Evolutionary conservation across 2,329 filamentous ascomycete species (phyloP), one percentile per base, ranked within the genome.

Genomic region (Ophiocordyceps sinensis): DNA sequence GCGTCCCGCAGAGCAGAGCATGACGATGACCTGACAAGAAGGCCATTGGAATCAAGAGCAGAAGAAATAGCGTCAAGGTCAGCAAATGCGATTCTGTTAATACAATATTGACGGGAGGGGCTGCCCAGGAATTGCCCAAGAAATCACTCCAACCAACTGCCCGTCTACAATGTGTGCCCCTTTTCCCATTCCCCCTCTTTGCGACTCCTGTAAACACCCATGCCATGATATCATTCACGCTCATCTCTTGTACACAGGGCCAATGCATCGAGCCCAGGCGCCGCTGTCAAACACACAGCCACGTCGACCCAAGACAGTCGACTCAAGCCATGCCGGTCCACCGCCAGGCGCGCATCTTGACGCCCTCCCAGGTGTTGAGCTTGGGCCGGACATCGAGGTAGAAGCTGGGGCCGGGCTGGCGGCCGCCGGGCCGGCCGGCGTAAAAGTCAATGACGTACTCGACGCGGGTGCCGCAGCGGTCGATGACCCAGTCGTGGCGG

Each of bases 401-500:
- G 54, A 83, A 82, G 48, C 76, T 80, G 6, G 68, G 63, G 0
- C 56, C 61, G 2, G 60, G 57, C 28, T 56, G 54, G 9, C 23
- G 23, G 23, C 53, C 55, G 17, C 57, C 58, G 3, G 64, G 61
- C 6, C 72, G 67, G 0, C 91, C 91, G 5, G 86, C 79, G 57
- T 98, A 98, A 53, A 98, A 98, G 62, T 98, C 91, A 60, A 98
- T 98, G 32, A 98, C 82, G 58, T 98, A 98, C 53, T 96, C 91
- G 38, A 98, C 66, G 53, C 76, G 77, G 17, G 70, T 81, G 28
- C 84, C 89, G 57, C 91, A 96, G 40, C 91, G 73, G 62, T 98
- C 88, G 30, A 98, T 81, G 21, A 95, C 79, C 91, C 91, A 98
- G 61, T 98, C 91, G 60, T 98, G 91, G 26, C 91, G 72, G 63